Base-by-base conservation (phyloP, 2,329 filamentous ascomycete genomes). In the Coccinonectria pachysandricola region DNA sequence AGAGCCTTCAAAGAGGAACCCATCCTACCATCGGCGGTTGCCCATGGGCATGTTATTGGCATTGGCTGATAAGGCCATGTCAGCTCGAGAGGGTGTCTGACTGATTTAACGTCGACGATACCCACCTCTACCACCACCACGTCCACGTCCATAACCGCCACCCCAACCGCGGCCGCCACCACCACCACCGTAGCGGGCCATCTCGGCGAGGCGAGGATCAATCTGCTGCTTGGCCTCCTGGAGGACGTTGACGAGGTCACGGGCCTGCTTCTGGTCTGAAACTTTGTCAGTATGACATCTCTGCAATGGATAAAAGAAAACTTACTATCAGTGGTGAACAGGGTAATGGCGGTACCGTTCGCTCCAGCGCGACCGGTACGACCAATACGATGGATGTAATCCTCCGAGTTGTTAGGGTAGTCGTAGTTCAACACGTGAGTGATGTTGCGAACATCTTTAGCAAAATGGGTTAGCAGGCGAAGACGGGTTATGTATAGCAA, bases 361-460 rank as follows among this genome's bases (percentile, higher is more conserved):
- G 80, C 79, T 65, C 91, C 91, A 54, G 91, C 88, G 69, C 88
- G 83, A 49, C 91, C 88, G 48, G 91, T 96, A 65, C 91, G 82
- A 50, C 91, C 91, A 59, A 88, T 91, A 59, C 91, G 82, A 57
- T 95, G 91, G 46, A 96, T 93, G 53, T 96, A 96, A 55, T 96
- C 88, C 67, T 98, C 91, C 51, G 91, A 76, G 64, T 96, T 96
- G 71, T 96, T 96, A 60, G 88, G 88, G 64, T 96, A 96, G 61
- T 96, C 91, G 83, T 96, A 95, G 78, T 96, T 96, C 67, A 98
- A 75, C 65, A 98, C 91, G 68, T 98, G 91, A 65, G 91, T 96
- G 69, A 98, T 98, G 74, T 98, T 93, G 68, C 87, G 88, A 70
- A 98, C 91, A 81, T 98, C 91, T 96, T 95, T 56, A 53, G 34